These are phyloP conservation scores for Penicillium manginii DNA, from an alignment of 495 filamentous ascomycete genomes.

Conservation along the genomic window DNA sequence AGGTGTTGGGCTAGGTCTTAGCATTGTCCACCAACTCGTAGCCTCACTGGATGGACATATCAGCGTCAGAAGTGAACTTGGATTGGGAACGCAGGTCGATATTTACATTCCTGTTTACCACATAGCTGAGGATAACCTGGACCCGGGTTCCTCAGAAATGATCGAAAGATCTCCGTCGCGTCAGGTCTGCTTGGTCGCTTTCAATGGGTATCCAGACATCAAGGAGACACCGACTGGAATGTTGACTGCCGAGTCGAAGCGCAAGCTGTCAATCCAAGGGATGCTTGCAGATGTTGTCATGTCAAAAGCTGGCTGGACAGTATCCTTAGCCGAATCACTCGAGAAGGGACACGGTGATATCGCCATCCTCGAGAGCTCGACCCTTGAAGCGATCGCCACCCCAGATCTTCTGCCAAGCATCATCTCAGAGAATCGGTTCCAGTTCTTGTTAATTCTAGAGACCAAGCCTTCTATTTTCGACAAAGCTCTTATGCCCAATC, in stretches of 20 bases:
- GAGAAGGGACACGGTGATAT: slow-evolving; percentile 33
- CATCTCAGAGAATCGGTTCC: slow-evolving; percentile 13
- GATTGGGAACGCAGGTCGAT: slow-evolving; percentile 61
- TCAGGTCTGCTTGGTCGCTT: slow-evolving; percentile 34
- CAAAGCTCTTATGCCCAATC: slow-evolving; percentile 14
- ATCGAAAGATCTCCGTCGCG: not conserved
- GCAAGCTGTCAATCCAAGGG: slow-evolving; percentile 39
- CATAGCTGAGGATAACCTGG: slow-evolving; percentile 72
- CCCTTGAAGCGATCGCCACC: slow-evolving; percentile 14
- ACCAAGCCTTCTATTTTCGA: slow-evolving; percentile 19
- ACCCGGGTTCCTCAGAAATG: slow-evolving; percentile 32
- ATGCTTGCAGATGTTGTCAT: slow-evolving; percentile 36
- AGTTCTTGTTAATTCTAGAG: slow-evolving; percentile 35
- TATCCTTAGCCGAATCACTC: slow-evolving; percentile 35
- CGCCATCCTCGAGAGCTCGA: slow-evolving; percentile 35
- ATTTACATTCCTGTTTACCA: slow-evolving; percentile 53
- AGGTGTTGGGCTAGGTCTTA: slow-evolving; percentile 71
- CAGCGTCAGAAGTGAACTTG: slow-evolving; percentile 58
- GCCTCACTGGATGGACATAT: slow-evolving; percentile 62
- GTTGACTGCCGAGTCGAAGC: slow-evolving; percentile 33
- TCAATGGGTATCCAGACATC: slow-evolving; percentile 35
- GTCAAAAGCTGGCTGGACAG: slow-evolving; percentile 31
- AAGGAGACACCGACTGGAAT: slow-evolving; percentile 30
- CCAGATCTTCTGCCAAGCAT: slow-evolving; percentile 16
- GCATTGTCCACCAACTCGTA: slow-evolving; percentile 69